Base-by-base conservation (phyloP, 2,329 filamentous ascomycete genomes). In the Cryphonectria parasitica region DNA sequence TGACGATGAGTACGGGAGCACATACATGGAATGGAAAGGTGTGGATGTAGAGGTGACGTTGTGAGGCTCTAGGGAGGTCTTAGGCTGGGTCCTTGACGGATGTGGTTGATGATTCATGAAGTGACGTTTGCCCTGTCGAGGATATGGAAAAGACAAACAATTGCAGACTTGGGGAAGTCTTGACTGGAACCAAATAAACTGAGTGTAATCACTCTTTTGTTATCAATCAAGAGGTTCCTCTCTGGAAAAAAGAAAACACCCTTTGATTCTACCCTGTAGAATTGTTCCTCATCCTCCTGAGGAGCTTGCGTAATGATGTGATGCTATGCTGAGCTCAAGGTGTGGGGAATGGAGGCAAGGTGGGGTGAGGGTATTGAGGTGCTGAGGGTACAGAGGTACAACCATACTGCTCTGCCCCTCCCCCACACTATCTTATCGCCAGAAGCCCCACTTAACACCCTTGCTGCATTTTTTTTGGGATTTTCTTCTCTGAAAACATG, bases 341-440 rank as follows among this genome's bases (percentile, higher is more conserved):
- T 31, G 52, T 28, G 52, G 52, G 25, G 13, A 13, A 13, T 10
- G 2, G 28, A 19, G 54, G 3, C 0, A 49, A 5, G 6, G 54
- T 58, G 54, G 54, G 54, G 54, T 58, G n/a, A 54, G n/a, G 49
- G 8, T 54, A 54, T 22, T 11, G n/a, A 52, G 45, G 49, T 11
- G n/a, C 36, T 43, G 6, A 49, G 45, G 45, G 45, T 58, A 34
- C 54, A 11, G 5, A 28, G 52, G n/a, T 54, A 54, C 52, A 31
- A 22, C 17, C 25, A 15, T 56, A 17, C 2, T 5, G 56, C 22
- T 10, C 34, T 43, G 54, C 65, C 65, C 65, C 65, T 67, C 54
- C 65, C 65, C 65, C 65, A 61, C 65, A 67, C 39, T 66, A 61
- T 61, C 65, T 67, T 67, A 67, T 67, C 65, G 54, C 25, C 5